phyloP scores from a whole-genome alignment of 2,329 filamentous ascomycete genomes.

The Ceratocystis cacaofunesta region DNA sequence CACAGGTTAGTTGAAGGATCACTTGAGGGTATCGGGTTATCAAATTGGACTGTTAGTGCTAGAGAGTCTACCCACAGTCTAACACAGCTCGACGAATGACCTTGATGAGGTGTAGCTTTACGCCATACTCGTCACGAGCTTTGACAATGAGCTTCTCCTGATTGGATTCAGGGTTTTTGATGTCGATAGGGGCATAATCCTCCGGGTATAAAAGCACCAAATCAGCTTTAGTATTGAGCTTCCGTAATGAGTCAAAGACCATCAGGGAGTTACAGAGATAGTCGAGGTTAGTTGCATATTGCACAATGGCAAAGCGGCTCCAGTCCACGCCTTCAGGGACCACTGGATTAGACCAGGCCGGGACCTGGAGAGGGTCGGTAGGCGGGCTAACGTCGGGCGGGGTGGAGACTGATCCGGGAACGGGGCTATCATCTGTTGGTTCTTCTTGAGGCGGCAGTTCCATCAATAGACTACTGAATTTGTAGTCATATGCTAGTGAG shows the following conservation, averaged over 20 bases:
- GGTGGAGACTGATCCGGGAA: background rate
- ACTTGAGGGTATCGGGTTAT: background rate
- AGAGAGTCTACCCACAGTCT: conserved; percentile 24
- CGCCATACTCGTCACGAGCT: conserved; percentile 31
- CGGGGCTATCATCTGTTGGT: background rate
- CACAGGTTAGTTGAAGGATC: background rate
- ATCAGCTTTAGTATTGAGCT: conserved; percentile 30
- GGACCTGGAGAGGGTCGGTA: background rate
- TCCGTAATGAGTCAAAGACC: conserved; percentile 33
- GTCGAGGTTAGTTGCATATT: conserved; percentile 32
- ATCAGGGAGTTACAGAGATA: conserved; percentile 28
- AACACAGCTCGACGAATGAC: conserved; percentile 25
- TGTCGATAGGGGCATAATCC: conserved; percentile 22
- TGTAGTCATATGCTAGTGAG: background rate
- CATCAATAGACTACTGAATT: background rate
- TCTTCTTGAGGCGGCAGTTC: background rate
- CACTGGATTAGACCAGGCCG: conserved; percentile 6
- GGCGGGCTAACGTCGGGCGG: background rate
- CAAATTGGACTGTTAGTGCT: background rate
- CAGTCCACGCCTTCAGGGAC: conserved; percentile 25
- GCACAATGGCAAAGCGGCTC: conserved; percentile 33
- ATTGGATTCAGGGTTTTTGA: conserved; percentile 20
- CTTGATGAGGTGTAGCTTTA: conserved; percentile 30
- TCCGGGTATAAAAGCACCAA: conserved; percentile 34
- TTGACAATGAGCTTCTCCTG: conserved; percentile 27